phyloP scores from a whole-genome alignment of 1,284 basidiomycete species.

The Coniferiporia weirii region DNA sequence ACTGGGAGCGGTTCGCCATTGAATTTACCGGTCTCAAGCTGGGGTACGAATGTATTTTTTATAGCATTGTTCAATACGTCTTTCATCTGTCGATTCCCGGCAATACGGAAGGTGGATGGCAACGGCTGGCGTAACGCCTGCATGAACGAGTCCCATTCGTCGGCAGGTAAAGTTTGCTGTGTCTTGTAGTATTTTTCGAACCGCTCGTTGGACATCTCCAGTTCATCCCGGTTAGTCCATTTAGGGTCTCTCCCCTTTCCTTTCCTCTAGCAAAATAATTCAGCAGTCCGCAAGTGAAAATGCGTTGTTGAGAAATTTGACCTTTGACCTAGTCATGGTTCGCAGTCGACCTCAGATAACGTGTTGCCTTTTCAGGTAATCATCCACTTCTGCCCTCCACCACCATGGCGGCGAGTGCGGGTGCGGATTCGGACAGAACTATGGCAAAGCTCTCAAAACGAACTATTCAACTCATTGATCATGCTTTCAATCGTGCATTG shows the following conservation, averaged over 20 bases:
- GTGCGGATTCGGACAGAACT: constrained; percentile 10
- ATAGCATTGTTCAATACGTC: constrained; percentile 70
- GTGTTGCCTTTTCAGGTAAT: background rate
- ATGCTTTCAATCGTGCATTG: constrained; percentile 14
- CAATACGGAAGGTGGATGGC: constrained; percentile 93
- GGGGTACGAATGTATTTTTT: constrained; percentile 73
- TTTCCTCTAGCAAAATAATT: constrained; percentile 1
- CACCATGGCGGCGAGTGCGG: background rate
- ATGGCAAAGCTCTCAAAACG: constrained; percentile 2
- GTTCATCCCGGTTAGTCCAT: constrained; percentile 31
- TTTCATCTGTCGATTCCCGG: constrained; percentile 81
- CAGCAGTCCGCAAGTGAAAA: background rate
- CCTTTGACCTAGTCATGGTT: background rate
- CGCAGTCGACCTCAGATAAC: background rate
- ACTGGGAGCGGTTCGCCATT: constrained; percentile 75
- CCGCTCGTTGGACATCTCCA: constrained; percentile 66
- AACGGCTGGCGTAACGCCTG: constrained; percentile 66
- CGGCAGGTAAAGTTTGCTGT: constrained; percentile 63
- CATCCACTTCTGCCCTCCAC: background rate
- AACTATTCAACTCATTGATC: constrained; percentile 9
- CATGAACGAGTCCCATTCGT: constrained; percentile 81
- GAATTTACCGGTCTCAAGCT: constrained; percentile 69
- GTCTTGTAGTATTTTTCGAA: constrained; percentile 77
- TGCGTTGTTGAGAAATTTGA: background rate
- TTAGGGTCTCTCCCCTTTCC: constrained; percentile 3